Percentiles rank a stretch among this genome's conserved stretches.
phyloP scores from a whole-genome alignment of 176 grass and related monocot species.

The Rhynchospora tenuis region DNA sequence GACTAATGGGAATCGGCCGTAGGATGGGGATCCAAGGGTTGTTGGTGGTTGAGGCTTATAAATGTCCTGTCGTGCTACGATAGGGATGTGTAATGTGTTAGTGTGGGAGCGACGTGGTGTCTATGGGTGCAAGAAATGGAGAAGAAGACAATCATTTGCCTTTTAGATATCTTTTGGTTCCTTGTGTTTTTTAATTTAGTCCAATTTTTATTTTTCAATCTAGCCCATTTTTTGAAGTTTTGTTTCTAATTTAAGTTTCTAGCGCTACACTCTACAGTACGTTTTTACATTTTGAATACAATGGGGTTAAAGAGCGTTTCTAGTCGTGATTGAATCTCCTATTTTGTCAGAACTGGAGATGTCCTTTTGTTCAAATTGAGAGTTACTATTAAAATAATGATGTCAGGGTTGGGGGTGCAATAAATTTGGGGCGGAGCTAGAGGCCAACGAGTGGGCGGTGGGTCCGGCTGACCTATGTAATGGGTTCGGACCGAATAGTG shows the following conservation, averaged over 20 bases:
- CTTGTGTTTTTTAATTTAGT: too few species aligned
- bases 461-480: background rate
- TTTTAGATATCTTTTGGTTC: too few species aligned
- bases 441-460: slow-evolving; percentile 20
- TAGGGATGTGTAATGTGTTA: background rate
- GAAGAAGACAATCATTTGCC: background rate
- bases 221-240: too few species aligned
- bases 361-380: background rate
- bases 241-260: too few species aligned
- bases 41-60: background rate
- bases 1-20: slow-evolving; percentile 3
- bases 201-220: too few species aligned
- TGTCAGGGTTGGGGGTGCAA: background rate
- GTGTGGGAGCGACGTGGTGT: background rate
- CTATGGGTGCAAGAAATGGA: background rate
- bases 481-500: background rate
- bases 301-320: background rate
- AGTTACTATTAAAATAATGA: background rate
- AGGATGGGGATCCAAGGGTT: slow-evolving; percentile 23
- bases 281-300: too few species aligned
- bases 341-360: too few species aligned
- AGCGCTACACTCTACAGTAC: too few species aligned
- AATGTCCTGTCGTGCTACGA: background rate
- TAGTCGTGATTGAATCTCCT: background rate
- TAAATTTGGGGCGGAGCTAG: background rate